Conservation (phyloP, 768 basidiomycete species). For the Pleurotus eryngii region DNA sequence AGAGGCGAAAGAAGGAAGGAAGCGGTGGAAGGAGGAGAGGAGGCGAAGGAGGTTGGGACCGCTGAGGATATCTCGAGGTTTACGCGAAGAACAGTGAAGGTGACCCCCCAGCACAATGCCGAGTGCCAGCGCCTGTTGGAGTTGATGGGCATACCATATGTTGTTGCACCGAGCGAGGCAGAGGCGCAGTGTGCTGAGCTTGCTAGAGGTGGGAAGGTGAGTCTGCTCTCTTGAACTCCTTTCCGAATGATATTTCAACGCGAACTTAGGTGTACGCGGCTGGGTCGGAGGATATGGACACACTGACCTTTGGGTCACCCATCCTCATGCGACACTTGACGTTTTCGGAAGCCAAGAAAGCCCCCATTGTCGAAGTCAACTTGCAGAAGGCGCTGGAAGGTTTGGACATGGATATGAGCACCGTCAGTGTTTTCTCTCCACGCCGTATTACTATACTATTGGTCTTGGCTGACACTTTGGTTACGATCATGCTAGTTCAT, state of each 20-base stretch:
- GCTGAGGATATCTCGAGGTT: slow-evolving; percentile 91
- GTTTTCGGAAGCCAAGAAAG: slow-evolving; percentile 96
- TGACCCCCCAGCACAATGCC: slow-evolving; percentile 94
- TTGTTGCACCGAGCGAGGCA: slow-evolving; percentile 95
- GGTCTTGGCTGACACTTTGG: not conserved
- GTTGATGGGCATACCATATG: slow-evolving; percentile 96
- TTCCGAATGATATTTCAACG: not conserved
- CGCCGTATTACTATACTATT: not conserved
- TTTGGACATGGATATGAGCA: slow-evolving; percentile 86
- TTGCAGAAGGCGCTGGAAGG: slow-evolving; percentile 83
- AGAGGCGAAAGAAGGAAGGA: slow-evolving; percentile 90
- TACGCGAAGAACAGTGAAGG: slow-evolving; percentile 87
- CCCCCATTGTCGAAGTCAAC: slow-evolving; percentile 90
- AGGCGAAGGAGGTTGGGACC: slow-evolving; percentile 89
- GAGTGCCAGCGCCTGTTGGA: slow-evolving; percentile 84
- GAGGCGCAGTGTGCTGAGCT: slow-evolving; percentile 99
- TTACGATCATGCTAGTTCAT: slow-evolving; percentile 63
- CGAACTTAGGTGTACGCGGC: slow-evolving; percentile 82
- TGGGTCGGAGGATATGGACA: slow-evolving; percentile 99
- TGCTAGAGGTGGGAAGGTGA: slow-evolving; percentile 90
- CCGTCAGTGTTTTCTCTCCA: not conserved
- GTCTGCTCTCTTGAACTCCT: not conserved
- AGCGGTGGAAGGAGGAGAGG: slow-evolving; percentile 92
- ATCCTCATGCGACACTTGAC: slow-evolving; percentile 94
- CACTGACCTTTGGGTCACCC: slow-evolving; percentile 91